Base-by-base conservation (phyloP, 139 green algal genomes). In the Closterium sp. region DNA sequence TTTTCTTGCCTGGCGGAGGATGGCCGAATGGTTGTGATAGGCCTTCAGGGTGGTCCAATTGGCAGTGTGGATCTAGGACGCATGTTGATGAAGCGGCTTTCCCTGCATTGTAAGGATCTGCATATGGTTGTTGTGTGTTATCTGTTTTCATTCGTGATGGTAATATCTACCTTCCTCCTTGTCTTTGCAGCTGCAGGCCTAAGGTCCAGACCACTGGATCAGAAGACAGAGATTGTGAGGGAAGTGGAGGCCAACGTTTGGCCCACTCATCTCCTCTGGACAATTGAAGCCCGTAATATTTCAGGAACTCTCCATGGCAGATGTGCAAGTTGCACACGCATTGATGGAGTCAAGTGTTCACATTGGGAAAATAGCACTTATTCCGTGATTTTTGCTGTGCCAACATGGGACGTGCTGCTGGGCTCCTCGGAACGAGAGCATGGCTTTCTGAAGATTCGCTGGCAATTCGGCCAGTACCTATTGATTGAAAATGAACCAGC, bases 21-120 rank as follows among this genome's bases (percentile, higher is more conserved):
- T 32, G 90, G 90, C 24, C 70, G 90, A 32, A 87, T 92, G n/a
- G 19, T 92, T 28, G n/a, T 89, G 24, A 31, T 92, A 32, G 70
- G 79, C 1, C 79, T 92, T 30, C 73, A 89, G 90, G 90, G 90
- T 27, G 90, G 90, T 86, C 24, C 6, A 10, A 89, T 11, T n/a
- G 90, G 73, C 31, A n/a, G 91, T 31, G 24, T 92, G 31, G 73
- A 92, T 85, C 27, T 89, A 13, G 27, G 73, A 17, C n/a, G 84
- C 7, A 30, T 92, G 79, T 32, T 92, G 27, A 90, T 29, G 9
- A 92, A 92, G 90, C 90, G 90, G 22, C 29, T 90, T 5, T 31
- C 90, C 70, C 24, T 92, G 27, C n/a, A 29, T 19, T 91, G 89
- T 92, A 79, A 79, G 62, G 62, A 5, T 79, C 62, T 79, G 38